phyloP scores from a whole-genome alignment of 306 rosid genomes.

The Corylus heterophylla region DNA sequence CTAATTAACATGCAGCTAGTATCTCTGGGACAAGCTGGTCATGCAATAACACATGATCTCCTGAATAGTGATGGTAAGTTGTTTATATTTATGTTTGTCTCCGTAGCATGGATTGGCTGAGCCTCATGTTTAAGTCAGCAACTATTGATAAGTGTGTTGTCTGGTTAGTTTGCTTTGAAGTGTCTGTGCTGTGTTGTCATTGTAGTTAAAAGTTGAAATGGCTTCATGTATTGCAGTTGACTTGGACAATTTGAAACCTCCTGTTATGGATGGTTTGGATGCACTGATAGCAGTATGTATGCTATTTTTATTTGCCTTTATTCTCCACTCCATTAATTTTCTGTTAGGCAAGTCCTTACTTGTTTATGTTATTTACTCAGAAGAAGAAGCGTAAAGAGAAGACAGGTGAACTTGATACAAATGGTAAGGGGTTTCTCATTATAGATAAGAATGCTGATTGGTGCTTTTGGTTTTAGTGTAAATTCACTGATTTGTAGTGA shows the following conservation, averaged over 20 bases:
- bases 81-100: neutral
- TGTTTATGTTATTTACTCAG: constrained; percentile 43
- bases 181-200: neutral
- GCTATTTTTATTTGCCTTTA: neutral
- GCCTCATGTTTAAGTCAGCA: neutral
- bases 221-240: constrained; percentile 53
- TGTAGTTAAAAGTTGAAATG: constrained; percentile 21
- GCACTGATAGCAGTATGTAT: constrained; percentile 51
- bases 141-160: neutral
- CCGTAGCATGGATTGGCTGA: constrained; percentile 2
- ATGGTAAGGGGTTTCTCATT: constrained; percentile 49
- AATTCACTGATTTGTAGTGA: constrained; percentile 18
- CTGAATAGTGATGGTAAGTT: constrained; percentile 46
- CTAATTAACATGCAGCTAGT: constrained; percentile 37
- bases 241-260: constrained; percentile 53
- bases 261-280: constrained; percentile 78
- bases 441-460: constrained; percentile 10
- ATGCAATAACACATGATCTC: constrained; percentile 44
- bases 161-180: neutral
- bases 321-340: neutral
- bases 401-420: constrained; percentile 38
- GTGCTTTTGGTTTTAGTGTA: constrained; percentile 10
- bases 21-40: constrained; percentile 59
- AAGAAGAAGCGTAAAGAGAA: constrained; percentile 56
- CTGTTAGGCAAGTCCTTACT: constrained; percentile 15